A percentile compares a stretch with the other conserved stretches of the same genome.
Conservation (phyloP, 2,329 filamentous ascomycete genomes). For the Epichloe festucae region DNA sequence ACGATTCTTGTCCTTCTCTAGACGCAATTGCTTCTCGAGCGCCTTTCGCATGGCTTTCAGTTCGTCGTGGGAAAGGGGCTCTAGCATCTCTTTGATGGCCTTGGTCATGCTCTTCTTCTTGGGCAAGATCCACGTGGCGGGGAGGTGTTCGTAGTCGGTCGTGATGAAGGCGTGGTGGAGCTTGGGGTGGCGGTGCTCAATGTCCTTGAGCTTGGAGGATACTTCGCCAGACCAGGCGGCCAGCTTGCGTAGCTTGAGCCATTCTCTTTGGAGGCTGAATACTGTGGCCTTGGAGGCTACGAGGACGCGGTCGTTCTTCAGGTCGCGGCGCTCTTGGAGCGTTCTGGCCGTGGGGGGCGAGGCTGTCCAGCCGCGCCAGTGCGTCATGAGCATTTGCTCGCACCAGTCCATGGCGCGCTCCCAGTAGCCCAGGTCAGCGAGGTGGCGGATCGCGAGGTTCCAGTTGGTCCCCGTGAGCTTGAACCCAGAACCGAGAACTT, state of each 20-base stretch:
- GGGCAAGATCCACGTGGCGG: conserved; percentile 13
- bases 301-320: conserved; percentile 22
- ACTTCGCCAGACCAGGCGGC: conserved; percentile 35
- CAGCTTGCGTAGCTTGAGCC: conserved; percentile 34
- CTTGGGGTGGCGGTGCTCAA: conserved; percentile 27
- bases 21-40: conserved; percentile 10
- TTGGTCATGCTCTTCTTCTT: conserved; percentile 14
- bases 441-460: conserved; percentile 61
- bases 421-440: conserved; percentile 47
- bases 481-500: conserved; percentile 56
- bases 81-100: conserved; percentile 17
- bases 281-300: conserved; percentile 27
- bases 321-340: conserved; percentile 23
- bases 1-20: background rate
- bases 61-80: conserved; percentile 17
- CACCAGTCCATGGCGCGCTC: conserved; percentile 60
- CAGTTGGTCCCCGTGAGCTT: conserved; percentile 62
- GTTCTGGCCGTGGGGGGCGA: conserved; percentile 8
- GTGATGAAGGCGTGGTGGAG: conserved; percentile 28
- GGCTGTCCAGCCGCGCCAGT: conserved; percentile 60
- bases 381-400: conserved; percentile 64
- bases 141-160: conserved; percentile 17
- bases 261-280: conserved; percentile 34
- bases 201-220: conserved; percentile 23
- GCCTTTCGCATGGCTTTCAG: conserved; percentile 13